These are phyloP conservation scores for Penstemon davidsonii DNA, from an alignment of 257 asterid genomes.

Conservation along the genomic window DNA sequence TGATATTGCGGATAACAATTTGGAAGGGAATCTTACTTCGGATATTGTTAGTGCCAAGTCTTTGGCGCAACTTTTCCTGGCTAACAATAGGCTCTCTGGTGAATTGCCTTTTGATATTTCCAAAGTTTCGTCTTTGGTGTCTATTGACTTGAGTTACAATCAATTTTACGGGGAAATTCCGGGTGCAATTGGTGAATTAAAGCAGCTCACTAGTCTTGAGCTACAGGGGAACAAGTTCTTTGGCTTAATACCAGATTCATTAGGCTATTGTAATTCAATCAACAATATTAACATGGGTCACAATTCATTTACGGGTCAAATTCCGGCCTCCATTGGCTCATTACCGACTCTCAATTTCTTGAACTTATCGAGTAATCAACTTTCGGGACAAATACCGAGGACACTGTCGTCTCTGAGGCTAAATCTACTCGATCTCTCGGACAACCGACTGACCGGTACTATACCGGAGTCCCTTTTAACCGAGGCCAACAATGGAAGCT, in stretches of 20 bases:
- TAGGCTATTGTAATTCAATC: slow-evolving; percentile 61
- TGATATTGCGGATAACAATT: slow-evolving; percentile 50
- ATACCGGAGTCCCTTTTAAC: slow-evolving; percentile 60
- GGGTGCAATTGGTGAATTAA: slow-evolving; percentile 47
- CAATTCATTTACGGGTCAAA: slow-evolving; percentile 57
- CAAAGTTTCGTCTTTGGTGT: slow-evolving; percentile 41
- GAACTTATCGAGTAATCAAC: slow-evolving; percentile 66
- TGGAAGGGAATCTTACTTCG: slow-evolving; percentile 62
- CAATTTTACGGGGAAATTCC: slow-evolving; percentile 69
- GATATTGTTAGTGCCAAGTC: slow-evolving; percentile 63
- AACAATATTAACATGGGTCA: slow-evolving; percentile 59
- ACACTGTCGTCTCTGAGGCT: slow-evolving; percentile 58
- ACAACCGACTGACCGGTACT: slow-evolving; percentile 59
- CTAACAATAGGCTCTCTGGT: slow-evolving; percentile 54
- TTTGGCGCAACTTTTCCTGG: slow-evolving; percentile 46
- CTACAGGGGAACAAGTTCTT: slow-evolving; percentile 61
- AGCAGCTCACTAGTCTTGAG: slow-evolving; percentile 47
- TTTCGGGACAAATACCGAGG: slow-evolving; percentile 75
- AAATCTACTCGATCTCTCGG: slow-evolving; percentile 71
- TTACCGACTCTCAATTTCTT: slow-evolving; percentile 64
- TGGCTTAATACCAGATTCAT: slow-evolving; percentile 66
- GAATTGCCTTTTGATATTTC: slow-evolving; percentile 59
- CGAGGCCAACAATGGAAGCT: slow-evolving; percentile 68
- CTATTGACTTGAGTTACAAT: slow-evolving; percentile 59
- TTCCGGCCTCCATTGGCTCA: slow-evolving; percentile 59